Evolutionary conservation across 768 basidiomycete species (phyloP).

Genomic region (Suillus paluster): DNA sequence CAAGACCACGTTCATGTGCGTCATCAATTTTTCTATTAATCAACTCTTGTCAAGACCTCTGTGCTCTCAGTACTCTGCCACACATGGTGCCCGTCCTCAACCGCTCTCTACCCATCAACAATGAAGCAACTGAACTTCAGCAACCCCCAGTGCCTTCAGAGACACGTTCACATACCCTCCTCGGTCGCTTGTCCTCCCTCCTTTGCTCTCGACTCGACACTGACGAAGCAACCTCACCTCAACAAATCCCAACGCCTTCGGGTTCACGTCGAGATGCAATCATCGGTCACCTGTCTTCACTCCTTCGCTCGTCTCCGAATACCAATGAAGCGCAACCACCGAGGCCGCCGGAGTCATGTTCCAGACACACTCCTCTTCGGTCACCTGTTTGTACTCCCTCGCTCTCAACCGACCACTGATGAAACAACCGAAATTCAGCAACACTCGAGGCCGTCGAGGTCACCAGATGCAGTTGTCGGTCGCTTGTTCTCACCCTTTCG

Average conservation of each 20-base stretch:
- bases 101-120: not conserved
- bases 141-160: not conserved
- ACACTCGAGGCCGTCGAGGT: not conserved
- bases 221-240: not conserved
- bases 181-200: not conserved
- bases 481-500: not conserved
- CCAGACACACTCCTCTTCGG: too few species aligned
- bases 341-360: too few species aligned
- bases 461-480: not conserved
- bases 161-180: not conserved
- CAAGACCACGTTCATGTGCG: not conserved
- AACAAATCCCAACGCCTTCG: not conserved
- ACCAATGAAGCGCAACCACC: too few species aligned
- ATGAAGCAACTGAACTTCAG: not conserved
- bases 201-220: not conserved
- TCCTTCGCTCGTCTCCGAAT: too few species aligned
- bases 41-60: not conserved
- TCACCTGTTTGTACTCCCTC: too few species aligned
- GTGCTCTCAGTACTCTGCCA: not conserved
- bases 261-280: not conserved
- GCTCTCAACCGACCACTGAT: not conserved
- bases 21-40: not conserved
- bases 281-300: too few species aligned
- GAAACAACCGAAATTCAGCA: not conserved
- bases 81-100: not conserved